Conservation (phyloP, 2,329 filamentous ascomycete species). For the Clarireedia homoeocarpa region DNA sequence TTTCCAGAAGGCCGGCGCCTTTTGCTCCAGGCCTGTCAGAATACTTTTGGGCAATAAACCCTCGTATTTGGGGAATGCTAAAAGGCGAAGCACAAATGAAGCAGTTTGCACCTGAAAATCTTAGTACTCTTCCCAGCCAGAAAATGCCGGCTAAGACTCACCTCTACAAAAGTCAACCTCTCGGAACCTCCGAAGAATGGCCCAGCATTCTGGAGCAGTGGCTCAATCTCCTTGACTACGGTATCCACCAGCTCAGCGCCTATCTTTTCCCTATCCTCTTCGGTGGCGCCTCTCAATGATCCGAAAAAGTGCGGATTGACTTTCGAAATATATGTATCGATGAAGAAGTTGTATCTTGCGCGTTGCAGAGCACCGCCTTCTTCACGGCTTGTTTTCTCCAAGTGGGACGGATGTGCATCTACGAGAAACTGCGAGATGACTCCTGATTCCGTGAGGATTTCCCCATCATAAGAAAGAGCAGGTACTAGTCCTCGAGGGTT, state of each 20-base stretch:
- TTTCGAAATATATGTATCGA: slow-evolving; percentile 61
- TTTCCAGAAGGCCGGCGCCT: slow-evolving; percentile 57
- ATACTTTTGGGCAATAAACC: slow-evolving; percentile 45
- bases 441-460: slow-evolving; percentile 65
- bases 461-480: slow-evolving; percentile 54
- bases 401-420: slow-evolving; percentile 60
- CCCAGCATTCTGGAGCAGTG: slow-evolving; percentile 47
- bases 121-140: neutral
- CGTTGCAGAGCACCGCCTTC: slow-evolving; percentile 50
- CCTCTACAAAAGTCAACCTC: slow-evolving; percentile 66
- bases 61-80: slow-evolving; percentile 45
- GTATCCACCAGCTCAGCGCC: slow-evolving; percentile 44
- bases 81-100: slow-evolving; percentile 58
- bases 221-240: slow-evolving; percentile 65
- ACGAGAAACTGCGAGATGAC: slow-evolving; percentile 66
- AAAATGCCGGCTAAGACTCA: slow-evolving; percentile 30
- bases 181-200: slow-evolving; percentile 59
- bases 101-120: slow-evolving; percentile 49
- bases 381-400: slow-evolving; percentile 49
- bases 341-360: slow-evolving; percentile 64
- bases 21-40: slow-evolving; percentile 38
- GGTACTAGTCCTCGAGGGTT: slow-evolving; percentile 78
- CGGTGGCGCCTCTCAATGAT: slow-evolving; percentile 35
- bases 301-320: slow-evolving; percentile 42
- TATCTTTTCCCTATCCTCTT: slow-evolving; percentile 41